Base-by-base conservation (phyloP, 345 rosid genomes). In the Euphorbia peplus region DNA sequence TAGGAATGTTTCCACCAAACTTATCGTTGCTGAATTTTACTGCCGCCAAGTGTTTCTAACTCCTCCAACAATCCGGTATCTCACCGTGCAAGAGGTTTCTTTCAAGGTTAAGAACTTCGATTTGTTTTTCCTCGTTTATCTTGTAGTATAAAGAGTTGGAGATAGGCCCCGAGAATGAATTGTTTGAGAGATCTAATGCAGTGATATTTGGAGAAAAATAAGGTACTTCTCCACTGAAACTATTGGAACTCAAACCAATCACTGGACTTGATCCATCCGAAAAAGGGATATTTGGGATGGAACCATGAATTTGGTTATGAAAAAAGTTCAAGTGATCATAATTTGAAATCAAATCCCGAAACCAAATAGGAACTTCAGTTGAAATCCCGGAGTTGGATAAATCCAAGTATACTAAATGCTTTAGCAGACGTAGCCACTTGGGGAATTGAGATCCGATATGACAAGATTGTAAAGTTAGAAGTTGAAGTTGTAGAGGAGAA, bases 61-160 rank as follows among this genome's bases (percentile, higher is more conserved):
- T 55, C 6, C 13, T 10, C 60, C 60, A 55, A 26, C 60, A 55
- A 12, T 55, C 60, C 12, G 71, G 71, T 16, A 68, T 57, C 28
- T 57, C 55, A 9, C 65, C 65, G 4, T 3, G 18, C 28, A 69
- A 47, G 5, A 22, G 26, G 13, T 58, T 69, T 9, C 5, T 15
- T 4, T 26, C 60, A 32, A 32, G 37, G 6, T 32, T 32, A 32
- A 32, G 37, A 32, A 32, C 3, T 39, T 1, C 1, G 10, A 39
- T 39, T 39, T 18, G 29, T 39, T 12, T 28, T 18, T 4, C 61
- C 19, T 57, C 39, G 10, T 28, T 8, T 30, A 28, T 16, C 13
- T 28, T 57, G 61, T 57, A 4, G 18, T 39, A 57, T 5, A 57
- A 28, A 5, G 26, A 25, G 32, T 55, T 25, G 32, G 3, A 24